Percentiles rank a stretch among this genome's conserved stretches.
Evolutionary conservation across 768 basidiomycete genomes (phyloP).

Genomic region (Hirschioporus abietinus): DNA sequence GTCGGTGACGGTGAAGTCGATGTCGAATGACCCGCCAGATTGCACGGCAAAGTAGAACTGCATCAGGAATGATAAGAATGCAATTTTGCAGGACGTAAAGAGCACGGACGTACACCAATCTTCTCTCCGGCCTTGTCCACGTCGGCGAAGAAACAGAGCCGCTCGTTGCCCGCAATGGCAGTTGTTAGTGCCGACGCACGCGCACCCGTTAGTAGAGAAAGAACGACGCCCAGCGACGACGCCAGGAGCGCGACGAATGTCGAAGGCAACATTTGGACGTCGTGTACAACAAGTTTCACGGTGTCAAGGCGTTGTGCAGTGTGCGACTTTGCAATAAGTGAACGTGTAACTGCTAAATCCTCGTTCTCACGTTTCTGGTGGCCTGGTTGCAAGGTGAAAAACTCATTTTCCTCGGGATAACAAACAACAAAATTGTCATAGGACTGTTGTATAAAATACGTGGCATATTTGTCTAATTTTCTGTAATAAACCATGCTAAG

Average conservation of each 20-base stretch:
- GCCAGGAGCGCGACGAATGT: not conserved
- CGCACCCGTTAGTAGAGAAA: slow-evolving; percentile 16
- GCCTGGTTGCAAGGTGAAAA: not conserved
- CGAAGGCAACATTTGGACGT: not conserved
- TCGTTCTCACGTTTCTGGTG: not conserved
- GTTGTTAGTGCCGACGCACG: slow-evolving; percentile 73
- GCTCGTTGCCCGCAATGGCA: slow-evolving; percentile 68
- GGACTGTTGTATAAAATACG: not conserved
- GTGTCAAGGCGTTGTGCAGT: not conserved
- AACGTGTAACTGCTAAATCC: not conserved
- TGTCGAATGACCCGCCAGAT: slow-evolving; percentile 95
- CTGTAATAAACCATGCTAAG: not conserved
- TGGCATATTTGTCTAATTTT: not conserved
- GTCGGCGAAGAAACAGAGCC: slow-evolving; percentile 91
- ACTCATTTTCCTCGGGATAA: not conserved
- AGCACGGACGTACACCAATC: slow-evolving; percentile 58
- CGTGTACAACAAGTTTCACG: not conserved
- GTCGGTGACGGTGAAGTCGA: slow-evolving; percentile 90
- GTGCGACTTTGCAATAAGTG: not conserved
- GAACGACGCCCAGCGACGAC: not conserved
- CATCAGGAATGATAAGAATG: slow-evolving; percentile 13
- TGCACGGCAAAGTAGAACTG: slow-evolving; percentile 99
- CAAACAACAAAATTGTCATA: not conserved
- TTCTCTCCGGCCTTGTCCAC: slow-evolving; percentile 95
- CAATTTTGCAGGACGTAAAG: slow-evolving; percentile 2